Evolutionary conservation across 768 basidiomycete species (phyloP), one percentile per base, ranked within the genome.

Genomic region (Tricholoma saponaceum): DNA sequence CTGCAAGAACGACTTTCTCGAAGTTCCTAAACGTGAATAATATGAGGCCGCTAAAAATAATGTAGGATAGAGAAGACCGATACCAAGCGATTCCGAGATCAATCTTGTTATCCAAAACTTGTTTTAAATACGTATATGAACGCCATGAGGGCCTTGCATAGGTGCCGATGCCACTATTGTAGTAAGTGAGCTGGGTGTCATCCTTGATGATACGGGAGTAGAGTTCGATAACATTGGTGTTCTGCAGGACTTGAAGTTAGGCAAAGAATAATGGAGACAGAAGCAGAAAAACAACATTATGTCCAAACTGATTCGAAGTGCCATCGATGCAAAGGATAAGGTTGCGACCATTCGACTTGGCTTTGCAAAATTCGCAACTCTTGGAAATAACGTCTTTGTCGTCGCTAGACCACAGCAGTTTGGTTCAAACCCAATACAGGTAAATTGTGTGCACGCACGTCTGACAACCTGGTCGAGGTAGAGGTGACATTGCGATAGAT

Each of bases 1-100:
- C 76, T 12, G 55, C 60, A 54, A 74, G 59, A 50, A 78, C 63
- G 46, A 66, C 70, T 16, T 59, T 65, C 44, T 73, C 66, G 51
- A 78, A 62, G 41, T 73, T 75, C 67, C 76, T 78, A 18, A 20
- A 30, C 6, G 12, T 28, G 6, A 26, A 37, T 14, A 18, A 14
- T 10, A 26, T 6, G 9, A 47, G 8, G 2, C 41, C 12, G 0
- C 18, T 50, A 14, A 26, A 44, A 44, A 23, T 23, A 16, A 6
- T 8, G 23, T 5, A 25, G 4, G 25, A 30, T 14, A 4, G 16
- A 5, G 10, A 28, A 28, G 9, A 49, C 51, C 25, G 43, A 58
- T 26, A 65, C 64, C 64, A 65, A 18, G 64, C 64, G 20, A 62
- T 61, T 0, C 58, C 61, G n/a, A 56, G 35, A 25, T 62, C 64